A percentile compares a stretch with the other conserved stretches of the same genome.
These are phyloP conservation scores for Penicillium hordei DNA, from an alignment of 2,329 filamentous ascomycete species.

Conservation along the genomic window DNA sequence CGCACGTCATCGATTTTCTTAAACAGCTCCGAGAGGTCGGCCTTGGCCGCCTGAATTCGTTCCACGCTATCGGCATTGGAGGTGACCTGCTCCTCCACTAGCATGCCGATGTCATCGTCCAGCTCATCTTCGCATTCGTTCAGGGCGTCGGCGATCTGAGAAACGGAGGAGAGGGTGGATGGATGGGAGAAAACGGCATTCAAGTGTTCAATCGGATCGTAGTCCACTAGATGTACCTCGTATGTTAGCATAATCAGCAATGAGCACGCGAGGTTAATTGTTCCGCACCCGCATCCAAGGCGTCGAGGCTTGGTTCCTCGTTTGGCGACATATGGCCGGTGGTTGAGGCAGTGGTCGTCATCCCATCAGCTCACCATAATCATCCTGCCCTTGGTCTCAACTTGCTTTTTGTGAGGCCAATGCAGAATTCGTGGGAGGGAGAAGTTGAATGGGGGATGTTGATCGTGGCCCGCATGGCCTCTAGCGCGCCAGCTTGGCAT, in stretches of 20 bases:
- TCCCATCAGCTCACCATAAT: conserved; percentile 34
- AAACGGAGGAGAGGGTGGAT: conserved; percentile 75
- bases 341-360: conserved; percentile 34
- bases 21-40: conserved; percentile 86
- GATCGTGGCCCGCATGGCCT: conserved; percentile 16
- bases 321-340: conserved; percentile 42
- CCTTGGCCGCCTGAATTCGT: conserved; percentile 87
- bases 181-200: conserved; percentile 92
- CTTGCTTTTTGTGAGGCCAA: conserved; percentile 14
- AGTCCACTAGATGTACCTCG: conserved; percentile 61
- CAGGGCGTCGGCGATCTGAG: conserved; percentile 71
- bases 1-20: conserved; percentile 92
- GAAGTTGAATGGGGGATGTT: conserved; percentile 8
- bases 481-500: conserved; percentile 18
- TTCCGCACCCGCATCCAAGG: conserved; percentile 47
- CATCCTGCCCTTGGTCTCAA: conserved; percentile 21
- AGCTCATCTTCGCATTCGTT: conserved; percentile 77
- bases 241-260: conserved; percentile 8
- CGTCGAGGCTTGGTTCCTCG: conserved; percentile 39
- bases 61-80: conserved; percentile 84
- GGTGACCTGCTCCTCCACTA: conserved; percentile 74
- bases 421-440: conserved; percentile 15
- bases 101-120: conserved; percentile 70
- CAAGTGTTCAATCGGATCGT: conserved; percentile 88
- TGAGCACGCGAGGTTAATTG: conserved; percentile 3